A percentile compares a stretch with the other conserved stretches of the same genome.
phyloP scores from a whole-genome alignment of 2,329 filamentous ascomycete species.

The Chrysoporthe puriensis region DNA sequence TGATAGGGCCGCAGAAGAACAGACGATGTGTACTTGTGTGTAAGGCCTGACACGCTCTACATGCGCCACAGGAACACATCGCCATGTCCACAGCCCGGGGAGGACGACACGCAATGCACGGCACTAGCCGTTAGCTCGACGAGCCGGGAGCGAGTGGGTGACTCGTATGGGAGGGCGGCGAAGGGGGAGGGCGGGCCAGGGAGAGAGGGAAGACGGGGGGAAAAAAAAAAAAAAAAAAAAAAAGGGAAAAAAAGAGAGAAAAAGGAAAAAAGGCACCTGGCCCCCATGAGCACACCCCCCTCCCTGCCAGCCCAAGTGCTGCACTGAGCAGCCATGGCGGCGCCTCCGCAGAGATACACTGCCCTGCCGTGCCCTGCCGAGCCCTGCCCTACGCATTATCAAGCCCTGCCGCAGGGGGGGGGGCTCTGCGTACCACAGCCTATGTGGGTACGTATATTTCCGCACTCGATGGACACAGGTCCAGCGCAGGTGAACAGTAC shows the following conservation, averaged over 20 bases:
- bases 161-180: constrained; percentile 3
- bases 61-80: constrained; percentile 23
- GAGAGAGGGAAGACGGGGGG: constrained; percentile 16
- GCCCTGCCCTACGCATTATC: background rate
- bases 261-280: background rate
- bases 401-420: background rate
- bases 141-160: constrained; percentile 8
- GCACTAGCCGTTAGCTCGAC: constrained; percentile 14
- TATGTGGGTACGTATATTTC: constrained; percentile 2
- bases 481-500: background rate
- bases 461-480: background rate
- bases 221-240: constrained; percentile 7
- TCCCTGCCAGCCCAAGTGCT: background rate
- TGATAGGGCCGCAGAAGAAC: constrained; percentile 29
- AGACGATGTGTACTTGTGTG: constrained; percentile 23
- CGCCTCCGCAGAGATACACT: constrained; percentile 1
- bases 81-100: constrained; percentile 12
- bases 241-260: background rate
- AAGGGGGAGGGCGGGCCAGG: background rate
- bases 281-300: background rate
- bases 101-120: constrained; percentile 22
- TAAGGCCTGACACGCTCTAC: constrained; percentile 32
- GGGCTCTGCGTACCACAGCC: background rate
- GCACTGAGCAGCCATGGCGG: background rate
- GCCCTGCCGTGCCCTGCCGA: background rate